Evolutionary conservation across 768 basidiomycete species (phyloP).

Genomic region (Paxillus involutus): DNA sequence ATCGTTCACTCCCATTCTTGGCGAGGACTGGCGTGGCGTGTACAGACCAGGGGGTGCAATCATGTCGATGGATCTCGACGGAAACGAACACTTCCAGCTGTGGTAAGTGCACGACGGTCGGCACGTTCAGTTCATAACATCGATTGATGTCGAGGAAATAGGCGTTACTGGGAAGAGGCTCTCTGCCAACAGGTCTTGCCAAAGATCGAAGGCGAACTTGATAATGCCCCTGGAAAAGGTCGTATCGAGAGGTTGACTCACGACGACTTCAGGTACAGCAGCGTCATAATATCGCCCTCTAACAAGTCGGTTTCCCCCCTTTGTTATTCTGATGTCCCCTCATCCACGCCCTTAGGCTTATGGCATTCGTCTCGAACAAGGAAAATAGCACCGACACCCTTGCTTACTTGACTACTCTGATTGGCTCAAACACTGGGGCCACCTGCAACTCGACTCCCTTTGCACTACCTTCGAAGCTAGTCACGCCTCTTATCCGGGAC

Average conservation of each 20-base stretch:
- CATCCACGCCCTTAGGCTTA: slow-evolving; percentile 25
- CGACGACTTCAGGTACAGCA: slow-evolving; percentile 34
- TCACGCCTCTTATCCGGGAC: slow-evolving; percentile 32
- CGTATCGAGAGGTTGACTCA: slow-evolving; percentile 44
- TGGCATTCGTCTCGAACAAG: slow-evolving; percentile 42
- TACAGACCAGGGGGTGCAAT: slow-evolving; percentile 37
- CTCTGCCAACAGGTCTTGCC: slow-evolving; percentile 27
- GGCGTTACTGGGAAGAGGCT: slow-evolving; percentile 45
- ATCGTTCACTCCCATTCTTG: slow-evolving; percentile 30
- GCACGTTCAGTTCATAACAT: neutral
- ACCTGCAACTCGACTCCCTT: slow-evolving; percentile 27
- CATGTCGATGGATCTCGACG: slow-evolving; percentile 41
- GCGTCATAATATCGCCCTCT: slow-evolving; percentile 32
- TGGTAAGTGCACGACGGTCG: slow-evolving; percentile 26
- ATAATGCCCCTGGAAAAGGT: slow-evolving; percentile 39
- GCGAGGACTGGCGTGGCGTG: slow-evolving; percentile 42
- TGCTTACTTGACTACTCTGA: slow-evolving; percentile 33
- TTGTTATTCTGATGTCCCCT: neutral
- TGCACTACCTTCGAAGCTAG: slow-evolving; percentile 30
- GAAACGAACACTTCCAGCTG: slow-evolving; percentile 42
- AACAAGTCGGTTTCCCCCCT: slow-evolving; percentile 29
- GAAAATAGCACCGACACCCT: slow-evolving; percentile 39
- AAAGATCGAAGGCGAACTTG: slow-evolving; percentile 36
- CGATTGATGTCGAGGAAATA: slow-evolving; percentile 6
- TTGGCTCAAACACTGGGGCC: slow-evolving; percentile 32